These are phyloP conservation scores for Diaporthe citri DNA, from an alignment of 2,329 filamentous ascomycete genomes.

Conservation along the genomic window DNA sequence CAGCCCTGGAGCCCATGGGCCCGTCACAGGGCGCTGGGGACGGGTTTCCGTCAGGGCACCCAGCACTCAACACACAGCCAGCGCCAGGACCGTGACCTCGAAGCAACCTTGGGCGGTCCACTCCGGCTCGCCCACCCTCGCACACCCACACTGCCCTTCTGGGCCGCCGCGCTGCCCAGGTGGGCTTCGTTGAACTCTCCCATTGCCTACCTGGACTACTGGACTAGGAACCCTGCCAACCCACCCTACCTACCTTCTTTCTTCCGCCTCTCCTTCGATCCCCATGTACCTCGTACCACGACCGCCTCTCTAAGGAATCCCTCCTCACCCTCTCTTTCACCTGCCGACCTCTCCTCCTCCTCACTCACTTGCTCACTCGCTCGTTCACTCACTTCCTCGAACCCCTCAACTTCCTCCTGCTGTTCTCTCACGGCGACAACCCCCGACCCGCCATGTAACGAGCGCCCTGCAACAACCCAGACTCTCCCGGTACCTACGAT, in stretches of 20 bases:
- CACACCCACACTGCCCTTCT: constrained; percentile 27
- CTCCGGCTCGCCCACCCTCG: constrained; percentile 9
- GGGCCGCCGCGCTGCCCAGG: constrained; percentile 28
- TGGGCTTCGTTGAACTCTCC: constrained; percentile 25
- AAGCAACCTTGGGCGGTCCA: constrained; percentile 2
- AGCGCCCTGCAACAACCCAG: constrained; percentile 31
- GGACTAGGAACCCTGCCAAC: constrained; percentile 15
- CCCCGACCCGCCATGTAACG: constrained; percentile 38
- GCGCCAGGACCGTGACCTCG: background rate
- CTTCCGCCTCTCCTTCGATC: constrained; percentile 34
- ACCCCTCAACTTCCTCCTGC: constrained; percentile 7
- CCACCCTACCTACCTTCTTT: constrained; percentile 25
- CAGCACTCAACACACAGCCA: background rate
- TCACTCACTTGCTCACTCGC: background rate
- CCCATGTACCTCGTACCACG: constrained; percentile 36
- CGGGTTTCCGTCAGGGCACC: background rate
- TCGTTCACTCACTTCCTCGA: constrained; percentile 20
- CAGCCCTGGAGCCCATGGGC: background rate
- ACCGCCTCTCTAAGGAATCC: constrained; percentile 33
- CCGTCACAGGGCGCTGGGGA: constrained; percentile 31
- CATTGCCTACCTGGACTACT: constrained; percentile 10
- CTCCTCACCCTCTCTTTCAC: constrained; percentile 32
- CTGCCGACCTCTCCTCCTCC: constrained; percentile 20
- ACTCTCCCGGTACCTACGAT: constrained; percentile 25
- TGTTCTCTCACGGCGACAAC: background rate